A percentile compares a stretch with the other conserved stretches of the same genome.
These are phyloP conservation scores for Groenewaldozyma tartarivorans DNA, from an alignment of 805 yeast genomes.

Conservation along the genomic window DNA sequence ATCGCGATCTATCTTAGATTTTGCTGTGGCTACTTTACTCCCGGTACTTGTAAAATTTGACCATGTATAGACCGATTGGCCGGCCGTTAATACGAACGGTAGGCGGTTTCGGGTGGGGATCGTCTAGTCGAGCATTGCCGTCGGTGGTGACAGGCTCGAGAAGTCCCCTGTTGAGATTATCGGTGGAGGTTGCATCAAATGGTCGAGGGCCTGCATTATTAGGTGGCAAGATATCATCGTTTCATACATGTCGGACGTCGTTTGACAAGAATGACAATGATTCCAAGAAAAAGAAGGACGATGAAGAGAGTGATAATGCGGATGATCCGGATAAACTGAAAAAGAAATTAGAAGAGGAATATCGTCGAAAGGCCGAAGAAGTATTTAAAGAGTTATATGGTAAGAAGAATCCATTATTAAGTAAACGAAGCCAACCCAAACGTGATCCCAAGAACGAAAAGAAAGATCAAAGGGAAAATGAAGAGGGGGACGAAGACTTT, in stretches of 20 bases:
- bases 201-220: background rate
- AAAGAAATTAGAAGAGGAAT: background rate
- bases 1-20: no score
- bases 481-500: background rate
- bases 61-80: background rate
- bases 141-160: no score
- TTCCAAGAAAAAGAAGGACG: conserved; percentile 1
- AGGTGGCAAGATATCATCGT: background rate
- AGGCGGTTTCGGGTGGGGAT: no score
- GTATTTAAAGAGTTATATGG: background rate
- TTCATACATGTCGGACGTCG: no score
- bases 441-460: background rate
- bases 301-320: background rate
- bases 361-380: background rate
- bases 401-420: background rate
- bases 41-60: no score
- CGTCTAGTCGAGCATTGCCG: no score
- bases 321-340: background rate
- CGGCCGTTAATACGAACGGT: background rate
- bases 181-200: no score
- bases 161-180: no score
- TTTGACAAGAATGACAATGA: conserved; percentile 1
- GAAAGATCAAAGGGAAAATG: background rate
- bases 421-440: background rate
- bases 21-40: no score